Conservation (phyloP, 768 basidiomycete genomes). For the Boletales sp. region DNA sequence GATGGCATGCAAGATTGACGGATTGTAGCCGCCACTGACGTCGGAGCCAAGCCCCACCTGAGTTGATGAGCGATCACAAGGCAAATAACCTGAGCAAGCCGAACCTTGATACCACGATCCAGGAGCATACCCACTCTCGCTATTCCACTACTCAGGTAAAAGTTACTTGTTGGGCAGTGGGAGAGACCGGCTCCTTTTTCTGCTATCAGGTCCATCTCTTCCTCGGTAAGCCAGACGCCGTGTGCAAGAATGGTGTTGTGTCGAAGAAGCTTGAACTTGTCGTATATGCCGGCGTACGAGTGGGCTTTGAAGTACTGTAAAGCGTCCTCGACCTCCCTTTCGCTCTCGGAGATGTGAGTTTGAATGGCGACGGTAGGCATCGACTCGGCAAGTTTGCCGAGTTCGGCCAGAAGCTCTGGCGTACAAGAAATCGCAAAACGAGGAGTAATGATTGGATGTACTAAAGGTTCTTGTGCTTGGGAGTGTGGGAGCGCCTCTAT, state of each 20-base stretch:
- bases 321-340: conserved; percentile 63
- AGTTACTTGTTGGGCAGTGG: conserved; percentile 94
- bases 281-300: conserved; percentile 82
- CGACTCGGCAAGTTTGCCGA: conserved; percentile 57
- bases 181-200: conserved; percentile 68
- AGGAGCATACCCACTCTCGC: conserved; percentile 76
- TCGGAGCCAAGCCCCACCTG: conserved; percentile 94
- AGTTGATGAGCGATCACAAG: conserved; percentile 2
- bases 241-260: conserved; percentile 85
- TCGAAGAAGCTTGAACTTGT: conserved; percentile 69
- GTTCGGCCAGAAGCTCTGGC: conserved; percentile 52
- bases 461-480: conserved; percentile 47
- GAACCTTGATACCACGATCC: conserved; percentile 83
- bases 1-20: conserved; percentile 73
- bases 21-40: conserved; percentile 81
- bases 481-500: conserved; percentile 53
- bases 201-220: conserved; percentile 72
- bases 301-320: conserved; percentile 61
- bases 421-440: conserved; percentile 96
- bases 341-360: conserved; percentile 91
- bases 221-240: conserved; percentile 71
- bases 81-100: conserved; percentile 5
- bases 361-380: conserved; percentile 74
- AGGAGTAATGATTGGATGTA: conserved; percentile 90
- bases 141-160: conserved; percentile 84